Conservation (phyloP, 345 rosid genomes). For the Alliaria petiolata region DNA sequence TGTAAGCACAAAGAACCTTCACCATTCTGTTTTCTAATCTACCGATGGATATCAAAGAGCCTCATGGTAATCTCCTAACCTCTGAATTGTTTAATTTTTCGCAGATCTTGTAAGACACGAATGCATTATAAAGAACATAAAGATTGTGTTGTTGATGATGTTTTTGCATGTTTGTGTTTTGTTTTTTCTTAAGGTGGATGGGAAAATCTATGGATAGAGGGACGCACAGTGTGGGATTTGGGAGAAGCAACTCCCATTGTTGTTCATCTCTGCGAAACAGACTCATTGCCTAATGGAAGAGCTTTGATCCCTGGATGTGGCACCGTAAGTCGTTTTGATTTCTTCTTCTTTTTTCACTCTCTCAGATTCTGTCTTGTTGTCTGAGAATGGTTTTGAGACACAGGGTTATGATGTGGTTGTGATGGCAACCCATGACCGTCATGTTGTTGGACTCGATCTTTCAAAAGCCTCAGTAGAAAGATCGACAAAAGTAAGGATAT, state of each 20-base stretch:
- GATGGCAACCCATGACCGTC: constrained; percentile 29
- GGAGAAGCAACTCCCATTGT: constrained; percentile 61
- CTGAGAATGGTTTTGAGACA: background rate
- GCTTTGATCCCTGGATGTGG: constrained; percentile 84
- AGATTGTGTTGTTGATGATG: background rate
- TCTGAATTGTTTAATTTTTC: background rate
- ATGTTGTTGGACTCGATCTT: constrained; percentile 29
- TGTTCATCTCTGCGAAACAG: constrained; percentile 49
- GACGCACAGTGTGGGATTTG: constrained; percentile 65
- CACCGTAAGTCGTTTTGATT: constrained; percentile 39
- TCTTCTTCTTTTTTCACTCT: background rate
- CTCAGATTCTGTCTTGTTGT: background rate
- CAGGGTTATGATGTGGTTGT: constrained; percentile 36
- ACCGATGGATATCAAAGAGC: constrained; percentile 22
- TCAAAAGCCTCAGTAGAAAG: constrained; percentile 26
- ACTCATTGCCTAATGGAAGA: constrained; percentile 65
- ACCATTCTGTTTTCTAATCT: background rate
- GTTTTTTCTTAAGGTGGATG: constrained; percentile 51
- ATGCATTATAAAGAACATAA: background rate
- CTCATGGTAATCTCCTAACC: constrained; percentile 14
- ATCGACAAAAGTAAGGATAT: constrained; percentile 13
- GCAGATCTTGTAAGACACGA: background rate
- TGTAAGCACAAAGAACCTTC: background rate
- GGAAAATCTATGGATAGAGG: constrained; percentile 73
- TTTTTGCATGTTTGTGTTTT: background rate